Evolutionary conservation across 179 eudicot species (phyloP).

Genomic region (Vitellaria paradoxa): DNA sequence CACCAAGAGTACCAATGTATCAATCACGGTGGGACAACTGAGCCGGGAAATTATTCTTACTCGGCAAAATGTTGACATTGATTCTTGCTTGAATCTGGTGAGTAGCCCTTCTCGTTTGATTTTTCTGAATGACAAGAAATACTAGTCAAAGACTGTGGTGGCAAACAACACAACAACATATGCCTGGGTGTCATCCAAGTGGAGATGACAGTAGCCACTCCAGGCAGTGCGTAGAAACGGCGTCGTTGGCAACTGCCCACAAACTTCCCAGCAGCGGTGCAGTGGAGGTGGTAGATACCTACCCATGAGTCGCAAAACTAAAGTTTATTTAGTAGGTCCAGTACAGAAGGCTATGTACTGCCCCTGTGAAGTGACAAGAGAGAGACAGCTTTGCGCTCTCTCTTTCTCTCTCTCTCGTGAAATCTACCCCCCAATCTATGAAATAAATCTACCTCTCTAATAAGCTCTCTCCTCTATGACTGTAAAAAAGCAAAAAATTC

Average conservation of each 20-base stretch:
- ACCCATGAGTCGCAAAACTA: neutral
- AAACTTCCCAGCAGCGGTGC: neutral
- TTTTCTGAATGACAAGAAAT: too few species aligned
- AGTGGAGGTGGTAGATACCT: neutral
- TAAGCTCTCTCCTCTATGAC: neutral
- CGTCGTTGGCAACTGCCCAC: conserved; percentile 3
- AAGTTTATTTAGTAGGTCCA: neutral
- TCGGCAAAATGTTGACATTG: too few species aligned
- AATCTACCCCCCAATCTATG: neutral
- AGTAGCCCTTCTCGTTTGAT: too few species aligned
- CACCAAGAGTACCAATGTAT: too few species aligned
- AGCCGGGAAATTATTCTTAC: too few species aligned
- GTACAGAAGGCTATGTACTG: neutral
- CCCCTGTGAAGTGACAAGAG: conserved; percentile 4
- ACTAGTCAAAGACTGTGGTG: too few species aligned
- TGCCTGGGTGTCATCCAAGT: too few species aligned
- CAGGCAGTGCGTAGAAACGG: neutral
- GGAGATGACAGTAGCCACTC: too few species aligned
- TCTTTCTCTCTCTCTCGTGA: conserved; percentile 4
- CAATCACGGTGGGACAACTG: too few species aligned
- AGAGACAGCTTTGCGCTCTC: neutral
- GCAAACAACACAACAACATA: too few species aligned
- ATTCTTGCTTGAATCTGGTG: too few species aligned
- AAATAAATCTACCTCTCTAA: neutral
- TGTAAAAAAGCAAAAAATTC: neutral